Conservation (phyloP, 352 stramenopile genomes). For the Phytopythium vexans region DNA sequence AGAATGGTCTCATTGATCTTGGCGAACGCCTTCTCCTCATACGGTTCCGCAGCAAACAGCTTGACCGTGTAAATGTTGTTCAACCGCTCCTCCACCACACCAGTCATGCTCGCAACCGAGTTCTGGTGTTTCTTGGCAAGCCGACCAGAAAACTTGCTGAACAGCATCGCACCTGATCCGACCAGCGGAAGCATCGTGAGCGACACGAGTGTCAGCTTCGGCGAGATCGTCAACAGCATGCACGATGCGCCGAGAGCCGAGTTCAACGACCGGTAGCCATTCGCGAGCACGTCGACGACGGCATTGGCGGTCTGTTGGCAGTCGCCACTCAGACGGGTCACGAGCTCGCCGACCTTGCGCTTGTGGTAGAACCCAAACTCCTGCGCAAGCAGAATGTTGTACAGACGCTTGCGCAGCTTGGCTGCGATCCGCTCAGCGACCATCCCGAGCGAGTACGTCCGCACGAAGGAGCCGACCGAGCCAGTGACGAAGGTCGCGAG, state of each 20-base stretch:
- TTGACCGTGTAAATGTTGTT: conserved; percentile 91
- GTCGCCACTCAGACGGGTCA: conserved; percentile 82
- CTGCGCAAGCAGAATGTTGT: conserved; percentile 72
- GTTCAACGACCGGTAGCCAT: conserved; percentile 86
- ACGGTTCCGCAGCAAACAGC: conserved; percentile 77
- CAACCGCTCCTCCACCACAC: conserved; percentile 84
- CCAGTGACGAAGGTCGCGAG: conserved; percentile 84
- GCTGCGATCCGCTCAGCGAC: conserved; percentile 82
- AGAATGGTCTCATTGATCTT: conserved; percentile 67
- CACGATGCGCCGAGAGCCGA: conserved; percentile 85
- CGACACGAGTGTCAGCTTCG: conserved; percentile 87
- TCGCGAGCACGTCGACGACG: conserved; percentile 83
- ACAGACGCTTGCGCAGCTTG: conserved; percentile 74
- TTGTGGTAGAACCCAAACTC: conserved; percentile 84
- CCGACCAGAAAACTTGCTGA: conserved; percentile 80
- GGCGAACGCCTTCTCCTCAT: conserved; percentile 63
- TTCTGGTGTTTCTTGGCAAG: conserved; percentile 80
- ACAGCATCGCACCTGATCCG: conserved; percentile 75
- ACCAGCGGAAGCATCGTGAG: conserved; percentile 80
- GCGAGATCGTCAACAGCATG: conserved; percentile 89
- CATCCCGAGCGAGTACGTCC: conserved; percentile 88
- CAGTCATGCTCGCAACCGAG: conserved; percentile 67
- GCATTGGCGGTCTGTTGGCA: conserved; percentile 87
- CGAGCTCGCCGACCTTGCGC: conserved; percentile 83
- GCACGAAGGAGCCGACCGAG: conserved; percentile 83